Conservation (phyloP, 805 yeast genomes). For the Pichia nakasei region DNA sequence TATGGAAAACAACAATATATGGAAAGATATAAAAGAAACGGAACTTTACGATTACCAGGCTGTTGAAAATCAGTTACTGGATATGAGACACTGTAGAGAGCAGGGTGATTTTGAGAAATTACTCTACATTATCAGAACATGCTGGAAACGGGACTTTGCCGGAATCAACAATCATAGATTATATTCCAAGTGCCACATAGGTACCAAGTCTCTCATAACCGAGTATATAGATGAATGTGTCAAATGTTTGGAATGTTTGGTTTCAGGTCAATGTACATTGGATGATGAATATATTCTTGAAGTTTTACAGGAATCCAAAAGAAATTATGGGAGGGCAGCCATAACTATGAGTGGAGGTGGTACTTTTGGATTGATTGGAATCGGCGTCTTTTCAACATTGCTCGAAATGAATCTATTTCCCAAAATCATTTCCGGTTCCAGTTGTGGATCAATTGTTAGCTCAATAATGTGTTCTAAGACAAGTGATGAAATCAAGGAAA, state of each 20-base stretch:
- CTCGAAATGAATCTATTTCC: constrained; percentile 72
- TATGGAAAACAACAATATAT: constrained; percentile 50
- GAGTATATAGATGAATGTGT: constrained; percentile 77
- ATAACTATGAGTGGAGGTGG: constrained; percentile 95
- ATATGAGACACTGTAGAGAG: constrained; percentile 51
- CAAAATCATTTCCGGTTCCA: constrained; percentile 82
- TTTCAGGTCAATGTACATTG: constrained; percentile 32
- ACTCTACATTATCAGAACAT: constrained; percentile 70
- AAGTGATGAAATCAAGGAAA: constrained; percentile 53
- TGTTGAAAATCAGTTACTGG: constrained; percentile 42
- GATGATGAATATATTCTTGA: constrained; percentile 67
- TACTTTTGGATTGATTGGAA: constrained; percentile 84
- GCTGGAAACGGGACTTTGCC: constrained; percentile 79
- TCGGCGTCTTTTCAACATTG: constrained; percentile 81
- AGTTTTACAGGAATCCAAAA: constrained; percentile 78
- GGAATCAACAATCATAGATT: constrained; percentile 76
- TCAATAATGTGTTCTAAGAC: constrained; percentile 76
- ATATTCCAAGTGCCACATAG: constrained; percentile 71
- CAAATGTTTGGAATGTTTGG: constrained; percentile 31
- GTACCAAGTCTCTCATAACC: constrained; percentile 78
- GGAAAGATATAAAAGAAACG: constrained; percentile 62
- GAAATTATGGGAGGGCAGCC: constrained; percentile 91
- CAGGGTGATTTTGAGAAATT: constrained; percentile 50
- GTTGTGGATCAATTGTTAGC: constrained; percentile 94
- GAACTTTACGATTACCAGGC: constrained; percentile 66